Base-by-base conservation (phyloP, 176 grass and related monocot genomes). In the Rhipidocladum racemiflorum region DNA sequence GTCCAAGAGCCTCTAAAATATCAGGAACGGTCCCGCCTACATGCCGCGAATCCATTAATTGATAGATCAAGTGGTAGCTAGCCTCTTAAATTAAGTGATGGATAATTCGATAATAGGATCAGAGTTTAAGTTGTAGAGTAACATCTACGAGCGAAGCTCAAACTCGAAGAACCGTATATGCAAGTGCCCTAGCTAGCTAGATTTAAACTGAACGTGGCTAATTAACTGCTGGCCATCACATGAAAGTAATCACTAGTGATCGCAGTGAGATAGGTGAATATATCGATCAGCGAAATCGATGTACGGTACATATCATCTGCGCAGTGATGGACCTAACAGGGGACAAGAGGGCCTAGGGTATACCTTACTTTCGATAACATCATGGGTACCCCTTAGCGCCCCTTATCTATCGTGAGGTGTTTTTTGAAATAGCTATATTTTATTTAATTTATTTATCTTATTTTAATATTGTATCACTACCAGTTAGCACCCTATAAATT, bases 181-280 rank as follows among this genome's bases (percentile, higher is more conserved):
- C 25, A 61, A 59, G 38, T 36, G 69, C 70, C 43, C 32, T 34
- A 30, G 30, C 43, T 83, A 83, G 34, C 29, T 63, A 51, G 57
- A 36, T 71, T 68, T 6, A 68, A 35, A 43, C 61, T 60, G 21
- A 49, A 56, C 51, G 51, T 72, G 78, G 39, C 42, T 8, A 82
- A 70, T 42, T 77, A 82, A 70, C 53, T 77, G 34, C 43, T 82
- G 71, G 65, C 85, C 44, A 54, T 34, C 25, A 23, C 59, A 34
- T 34, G 32, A 84, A 15, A 25, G n/a, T 60, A 21, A 43, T 50
- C 42, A 35, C 73, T 21, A 24, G 12, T 40, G 29, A 24, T 69
- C 6, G 43, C 72, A 51, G 0, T 30, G 28, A 23, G 25, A 9
- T 11, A 32, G 30, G 39, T 23, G 17, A 70, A 50, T 16, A 15